phyloP scores from a whole-genome alignment of 2,329 filamentous ascomycete species.

The Colletotrichum endophyticum region DNA sequence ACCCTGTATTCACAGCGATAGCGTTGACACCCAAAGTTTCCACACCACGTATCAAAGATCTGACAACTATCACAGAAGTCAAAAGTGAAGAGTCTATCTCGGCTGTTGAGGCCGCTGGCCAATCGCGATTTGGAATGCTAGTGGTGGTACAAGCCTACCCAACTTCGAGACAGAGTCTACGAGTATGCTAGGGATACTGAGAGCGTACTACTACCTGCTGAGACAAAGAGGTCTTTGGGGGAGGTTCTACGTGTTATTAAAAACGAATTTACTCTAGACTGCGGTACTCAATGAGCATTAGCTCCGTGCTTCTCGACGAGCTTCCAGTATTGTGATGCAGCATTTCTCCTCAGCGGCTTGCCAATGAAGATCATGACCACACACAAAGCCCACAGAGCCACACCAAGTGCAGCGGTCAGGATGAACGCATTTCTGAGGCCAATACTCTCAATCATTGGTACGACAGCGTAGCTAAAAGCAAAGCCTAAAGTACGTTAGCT shows the following conservation, averaged over 20 bases:
- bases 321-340: slow-evolving; percentile 23
- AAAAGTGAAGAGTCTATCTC: not conserved
- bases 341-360: slow-evolving; percentile 20
- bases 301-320: slow-evolving; percentile 15
- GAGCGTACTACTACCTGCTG: not conserved
- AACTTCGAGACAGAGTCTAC: not conserved
- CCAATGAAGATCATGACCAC: not conserved
- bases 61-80: not conserved
- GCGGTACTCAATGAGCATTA: not conserved
- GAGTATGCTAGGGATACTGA: not conserved
- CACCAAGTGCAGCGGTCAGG: slow-evolving; percentile 22
- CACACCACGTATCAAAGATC: not conserved
- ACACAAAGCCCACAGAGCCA: slow-evolving; percentile 21
- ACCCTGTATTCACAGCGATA: not conserved
- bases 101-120: not conserved
- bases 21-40: not conserved
- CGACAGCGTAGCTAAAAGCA: slow-evolving; percentile 27
- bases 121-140: not conserved
- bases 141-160: not conserved
- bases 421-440: slow-evolving; percentile 25
- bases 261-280: not conserved
- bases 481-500: slow-evolving; percentile 19
- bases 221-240: not conserved
- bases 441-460: slow-evolving; percentile 26
- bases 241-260: not conserved